Conservation (phyloP, 306 rosid genomes). For the Senna siamea region DNA sequence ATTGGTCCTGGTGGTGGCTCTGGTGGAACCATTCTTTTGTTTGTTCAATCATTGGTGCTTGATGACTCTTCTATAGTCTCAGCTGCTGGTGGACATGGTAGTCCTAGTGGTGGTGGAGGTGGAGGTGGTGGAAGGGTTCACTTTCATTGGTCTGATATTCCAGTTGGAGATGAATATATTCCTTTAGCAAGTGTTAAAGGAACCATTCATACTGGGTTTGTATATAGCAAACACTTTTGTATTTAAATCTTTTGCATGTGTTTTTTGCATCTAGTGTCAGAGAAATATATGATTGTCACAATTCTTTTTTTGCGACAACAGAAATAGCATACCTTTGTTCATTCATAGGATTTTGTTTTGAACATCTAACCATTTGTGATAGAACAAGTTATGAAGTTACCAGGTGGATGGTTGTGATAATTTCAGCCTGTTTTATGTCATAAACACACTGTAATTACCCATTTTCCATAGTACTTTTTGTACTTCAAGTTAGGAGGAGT, state of each 20-base stretch:
- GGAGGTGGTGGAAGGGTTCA: slow-evolving; percentile 99
- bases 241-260: not conserved
- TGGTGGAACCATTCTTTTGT: slow-evolving; percentile 93
- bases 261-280: not conserved
- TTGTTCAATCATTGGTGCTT: slow-evolving; percentile 66
- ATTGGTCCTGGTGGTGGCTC: slow-evolving; percentile 98
- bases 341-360: not conserved
- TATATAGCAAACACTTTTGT: not conserved
- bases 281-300: not conserved
- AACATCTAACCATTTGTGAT: not conserved
- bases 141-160: slow-evolving; percentile 90
- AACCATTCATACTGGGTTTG: slow-evolving; percentile 74
- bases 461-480: not conserved
- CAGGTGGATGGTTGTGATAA: not conserved
- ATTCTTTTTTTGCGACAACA: not conserved
- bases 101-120: slow-evolving; percentile 88
- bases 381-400: not conserved
- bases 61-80: slow-evolving; percentile 73
- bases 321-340: not conserved
- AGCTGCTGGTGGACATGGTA: slow-evolving; percentile 83
- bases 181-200: slow-evolving; percentile 77
- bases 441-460: not conserved
- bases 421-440: not conserved
- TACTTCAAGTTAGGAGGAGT: not conserved
- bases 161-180: slow-evolving; percentile 85